Conservation (phyloP, 805 yeast species). For the Clavispora santaluciae region DNA sequence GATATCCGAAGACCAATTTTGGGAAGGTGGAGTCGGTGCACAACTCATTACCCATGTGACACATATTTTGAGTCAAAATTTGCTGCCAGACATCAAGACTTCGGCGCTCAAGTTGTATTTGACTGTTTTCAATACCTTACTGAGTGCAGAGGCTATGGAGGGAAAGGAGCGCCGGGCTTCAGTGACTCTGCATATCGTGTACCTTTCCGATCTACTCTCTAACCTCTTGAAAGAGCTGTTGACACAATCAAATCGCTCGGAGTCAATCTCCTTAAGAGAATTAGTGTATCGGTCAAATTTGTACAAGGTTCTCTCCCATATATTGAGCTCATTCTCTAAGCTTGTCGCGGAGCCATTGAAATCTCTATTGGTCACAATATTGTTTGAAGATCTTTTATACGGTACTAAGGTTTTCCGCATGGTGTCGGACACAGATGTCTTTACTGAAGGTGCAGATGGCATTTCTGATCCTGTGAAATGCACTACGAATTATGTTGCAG, state of each 20-base stretch:
- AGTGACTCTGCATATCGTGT: conserved; percentile 24
- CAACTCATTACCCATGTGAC: conserved; percentile 49
- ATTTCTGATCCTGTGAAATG: conserved; percentile 15
- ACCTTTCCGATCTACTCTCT: conserved; percentile 6
- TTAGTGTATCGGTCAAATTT: conserved; percentile 23
- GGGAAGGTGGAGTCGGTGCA: conserved; percentile 64
- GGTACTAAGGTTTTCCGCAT: conserved; percentile 2
- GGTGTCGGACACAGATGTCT: conserved; percentile 1
- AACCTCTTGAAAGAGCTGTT: conserved; percentile 4
- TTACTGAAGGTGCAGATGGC: conserved; percentile 6
- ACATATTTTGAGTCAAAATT: conserved; percentile 28
- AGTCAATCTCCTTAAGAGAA: conserved; percentile 9
- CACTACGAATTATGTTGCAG: conserved; percentile 23
- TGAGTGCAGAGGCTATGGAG: conserved; percentile 44
- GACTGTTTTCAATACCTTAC: conserved; percentile 49
- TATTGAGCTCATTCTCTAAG: conserved; percentile 27
- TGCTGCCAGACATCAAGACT: conserved; percentile 36
- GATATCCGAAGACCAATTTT: conserved; percentile 81
- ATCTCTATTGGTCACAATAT: conserved; percentile 8
- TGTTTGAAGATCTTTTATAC: conserved; percentile 22
- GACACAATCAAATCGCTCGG: neutral
- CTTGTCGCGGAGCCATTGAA: conserved; percentile 17
- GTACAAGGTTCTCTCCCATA: conserved; percentile 21
- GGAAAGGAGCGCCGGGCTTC: conserved; percentile 32
- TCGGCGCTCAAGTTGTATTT: conserved; percentile 50